Base-by-base conservation (phyloP, 2,329 filamentous ascomycete genomes). In the Coniochaeta ligniaria region DNA sequence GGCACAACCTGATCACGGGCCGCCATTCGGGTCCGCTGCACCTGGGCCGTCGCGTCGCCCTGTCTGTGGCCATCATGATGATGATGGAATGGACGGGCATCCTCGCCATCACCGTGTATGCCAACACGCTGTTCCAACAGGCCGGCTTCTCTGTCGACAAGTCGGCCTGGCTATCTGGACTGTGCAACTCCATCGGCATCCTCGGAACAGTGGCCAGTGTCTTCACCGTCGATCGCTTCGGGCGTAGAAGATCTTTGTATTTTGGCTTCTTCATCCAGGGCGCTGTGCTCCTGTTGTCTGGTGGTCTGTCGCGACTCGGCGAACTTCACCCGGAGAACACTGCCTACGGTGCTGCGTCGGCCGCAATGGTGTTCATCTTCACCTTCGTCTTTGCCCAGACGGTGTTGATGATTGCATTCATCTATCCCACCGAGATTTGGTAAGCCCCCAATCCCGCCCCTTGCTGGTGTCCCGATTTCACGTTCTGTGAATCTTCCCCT, bases 1-100 rank as follows among this genome's bases (percentile, higher is more conserved):
- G 90, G 65, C 67, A 82, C 2, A 76, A 83, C 56, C 90, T 90
- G 87, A 72, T 91, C 1, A 85, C 88, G 58, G 86, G 86, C 2
- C 80, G 83, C 59, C 84, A 84, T 2, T 87, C 85, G 0, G 87
- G 81, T 0, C 83, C 88, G 58, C 71, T 90, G 8, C 87, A 90
- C 63, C 86, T 83, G 0, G 88, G 82, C 0, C 79, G 88, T 1
- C 83, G 88, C 6, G 86, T 90, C 0, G 86, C 90, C 66, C 78
- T 91, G 1, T 86, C 88, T 2, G 79, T 90, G 36, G 90, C 87
- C 86, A 76, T 90, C 7, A 86, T 90, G 72, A 87, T 90, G 54
- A 81, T 90, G 68, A 86, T 89, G 66, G 83, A 88, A 66, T 89
- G 86, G 85, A 81, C 86, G 59, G 86, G 87, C 0, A 90, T 90